phyloP scores from a whole-genome alignment of 2,329 filamentous ascomycete species.

The Ophiosphaerella korrae region DNA sequence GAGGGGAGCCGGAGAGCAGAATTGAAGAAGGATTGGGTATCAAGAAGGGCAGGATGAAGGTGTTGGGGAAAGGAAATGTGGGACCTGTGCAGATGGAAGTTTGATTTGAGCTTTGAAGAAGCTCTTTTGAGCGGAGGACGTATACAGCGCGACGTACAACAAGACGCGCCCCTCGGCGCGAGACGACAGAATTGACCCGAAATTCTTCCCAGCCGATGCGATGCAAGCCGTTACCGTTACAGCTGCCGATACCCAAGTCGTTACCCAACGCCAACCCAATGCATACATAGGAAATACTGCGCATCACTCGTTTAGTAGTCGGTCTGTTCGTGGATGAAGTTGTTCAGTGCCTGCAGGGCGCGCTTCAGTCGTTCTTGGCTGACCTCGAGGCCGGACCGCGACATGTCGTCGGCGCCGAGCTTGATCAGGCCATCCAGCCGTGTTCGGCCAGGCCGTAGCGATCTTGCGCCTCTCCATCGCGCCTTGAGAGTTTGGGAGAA shows the following conservation, averaged over 20 bases:
- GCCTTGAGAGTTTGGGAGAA: conserved; percentile 34
- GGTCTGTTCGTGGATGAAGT: conserved; percentile 45
- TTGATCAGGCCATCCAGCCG: conserved; percentile 39
- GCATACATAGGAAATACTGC: conserved; percentile 13
- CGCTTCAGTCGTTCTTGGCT: conserved; percentile 38
- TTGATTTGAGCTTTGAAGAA: conserved; percentile 4
- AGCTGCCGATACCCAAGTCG: conserved; percentile 14
- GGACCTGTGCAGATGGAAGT: conserved; percentile 25
- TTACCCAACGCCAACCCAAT: conserved; percentile 30
- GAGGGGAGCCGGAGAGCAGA: conserved; percentile 34
- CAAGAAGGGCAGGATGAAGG: conserved; percentile 38
- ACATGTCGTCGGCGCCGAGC: conserved; percentile 41
- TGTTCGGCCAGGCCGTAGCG: conserved; percentile 36
- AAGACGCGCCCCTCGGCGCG: conserved; percentile 15
- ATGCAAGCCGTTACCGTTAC: conserved; percentile 15
- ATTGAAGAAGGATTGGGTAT: conserved; percentile 42
- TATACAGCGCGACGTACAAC: conserved; percentile 23
- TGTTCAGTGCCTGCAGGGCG: conserved; percentile 44
- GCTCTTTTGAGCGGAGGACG: conserved; percentile 10
- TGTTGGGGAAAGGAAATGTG: conserved; percentile 31
- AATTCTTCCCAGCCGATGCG: conserved; percentile 19
- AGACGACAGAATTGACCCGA: conserved; percentile 10
- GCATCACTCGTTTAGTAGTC: conserved; percentile 28
- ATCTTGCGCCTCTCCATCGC: conserved; percentile 40
- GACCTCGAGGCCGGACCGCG: conserved; percentile 40